These are phyloP conservation scores for Malus asiatica DNA, from an alignment of 306 rosid species.

Conservation along the genomic window DNA sequence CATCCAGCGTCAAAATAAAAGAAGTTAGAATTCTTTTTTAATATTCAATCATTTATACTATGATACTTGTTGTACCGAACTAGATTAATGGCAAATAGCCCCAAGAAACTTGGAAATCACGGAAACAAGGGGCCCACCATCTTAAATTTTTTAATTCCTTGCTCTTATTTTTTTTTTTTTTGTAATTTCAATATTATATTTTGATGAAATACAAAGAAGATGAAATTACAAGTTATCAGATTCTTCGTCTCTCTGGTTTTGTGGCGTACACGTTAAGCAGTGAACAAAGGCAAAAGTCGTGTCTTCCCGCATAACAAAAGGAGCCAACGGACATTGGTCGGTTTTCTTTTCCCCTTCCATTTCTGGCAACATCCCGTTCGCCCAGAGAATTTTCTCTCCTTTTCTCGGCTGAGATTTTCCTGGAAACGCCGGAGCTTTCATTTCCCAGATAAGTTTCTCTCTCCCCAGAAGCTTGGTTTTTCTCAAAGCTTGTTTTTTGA, in stretches of 20 bases:
- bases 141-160: not conserved
- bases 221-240: not conserved
- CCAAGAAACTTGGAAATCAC: constrained; percentile 29
- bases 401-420: constrained; percentile 19
- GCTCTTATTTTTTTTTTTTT: not conserved
- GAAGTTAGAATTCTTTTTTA: rapidly evolving
- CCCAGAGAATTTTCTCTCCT: not conserved
- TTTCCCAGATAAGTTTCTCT: constrained; percentile 41
- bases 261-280: constrained; percentile 66
- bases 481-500: not conserved
- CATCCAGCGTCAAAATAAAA: rapidly evolving
- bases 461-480: constrained; percentile 6
- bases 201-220: not conserved
- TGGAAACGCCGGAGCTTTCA: constrained; percentile 22
- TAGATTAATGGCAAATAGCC: not conserved
- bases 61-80: rapidly evolving
- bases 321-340: constrained; percentile 18
- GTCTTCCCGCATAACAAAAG: constrained; percentile 13
- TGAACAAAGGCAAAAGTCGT: constrained; percentile 12
- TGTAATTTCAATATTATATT: not conserved
- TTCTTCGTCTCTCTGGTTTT: constrained; percentile 6
- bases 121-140: constrained; percentile 16
- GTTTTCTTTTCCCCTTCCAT: constrained; percentile 10
- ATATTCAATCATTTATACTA: rapidly evolving
- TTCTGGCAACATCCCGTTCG: constrained; percentile 20